Conservation (phyloP, 345 rosid genomes). For the Kandelia obovata region DNA sequence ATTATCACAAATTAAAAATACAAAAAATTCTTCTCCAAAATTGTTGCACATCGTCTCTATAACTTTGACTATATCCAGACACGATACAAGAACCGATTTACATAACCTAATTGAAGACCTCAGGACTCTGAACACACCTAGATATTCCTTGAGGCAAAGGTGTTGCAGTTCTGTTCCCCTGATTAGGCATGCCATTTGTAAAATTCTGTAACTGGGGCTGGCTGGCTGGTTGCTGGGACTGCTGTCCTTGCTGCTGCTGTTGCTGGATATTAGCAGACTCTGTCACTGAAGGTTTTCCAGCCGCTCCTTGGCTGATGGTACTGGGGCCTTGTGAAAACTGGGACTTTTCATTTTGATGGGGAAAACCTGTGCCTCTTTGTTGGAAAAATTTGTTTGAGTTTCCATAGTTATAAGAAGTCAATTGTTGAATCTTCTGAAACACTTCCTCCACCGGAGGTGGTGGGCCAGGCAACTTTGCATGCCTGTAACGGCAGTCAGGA, state of each 20-base stretch:
- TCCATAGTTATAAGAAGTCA: constrained; percentile 46
- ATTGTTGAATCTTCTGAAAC: constrained; percentile 90
- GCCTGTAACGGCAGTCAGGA: constrained; percentile 93
- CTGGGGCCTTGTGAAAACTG: constrained; percentile 51
- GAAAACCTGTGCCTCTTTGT: constrained; percentile 49
- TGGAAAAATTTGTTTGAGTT: constrained; percentile 64
- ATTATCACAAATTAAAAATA: constrained; percentile 7
- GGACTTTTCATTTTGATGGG: constrained; percentile 61
- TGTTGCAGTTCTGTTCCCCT: constrained; percentile 57
- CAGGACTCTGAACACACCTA: constrained; percentile 97
- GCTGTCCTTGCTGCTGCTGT: constrained; percentile 65
- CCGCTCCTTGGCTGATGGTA: constrained; percentile 39
- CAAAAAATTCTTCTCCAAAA: constrained; percentile 10
- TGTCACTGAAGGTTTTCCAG: constrained; percentile 36
- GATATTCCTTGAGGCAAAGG: constrained; percentile 97
- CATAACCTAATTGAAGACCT: constrained; percentile 64
- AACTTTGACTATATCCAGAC: constrained; percentile 31
- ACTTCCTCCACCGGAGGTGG: constrained; percentile 95
- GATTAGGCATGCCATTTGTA: constrained; percentile 49
- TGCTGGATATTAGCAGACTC: constrained; percentile 46
- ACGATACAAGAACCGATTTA: constrained; percentile 47
- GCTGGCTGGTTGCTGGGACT: constrained; percentile 57
- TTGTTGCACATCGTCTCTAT: constrained; percentile 3
- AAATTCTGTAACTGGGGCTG: constrained; percentile 65
- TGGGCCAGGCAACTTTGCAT: constrained; percentile 89